These are phyloP conservation scores for Manihot esculenta DNA, from an alignment of 441 rosid species.

Conservation along the genomic window DNA sequence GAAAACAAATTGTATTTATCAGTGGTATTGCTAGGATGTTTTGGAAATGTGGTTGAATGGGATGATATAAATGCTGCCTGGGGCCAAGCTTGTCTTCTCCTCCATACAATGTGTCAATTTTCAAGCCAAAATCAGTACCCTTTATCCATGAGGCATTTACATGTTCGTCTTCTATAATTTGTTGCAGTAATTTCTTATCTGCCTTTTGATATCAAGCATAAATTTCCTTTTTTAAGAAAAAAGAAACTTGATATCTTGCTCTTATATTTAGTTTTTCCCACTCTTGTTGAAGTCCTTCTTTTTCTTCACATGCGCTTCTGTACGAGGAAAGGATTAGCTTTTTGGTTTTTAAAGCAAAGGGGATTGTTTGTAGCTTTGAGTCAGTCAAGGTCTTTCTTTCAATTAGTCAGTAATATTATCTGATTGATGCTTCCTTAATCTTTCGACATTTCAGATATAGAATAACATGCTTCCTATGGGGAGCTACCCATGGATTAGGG, in stretches of 20 bases:
- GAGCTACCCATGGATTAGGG: slow-evolving; percentile 95
- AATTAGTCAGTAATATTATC: slow-evolving; percentile 1
- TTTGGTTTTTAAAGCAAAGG: slow-evolving; percentile 15
- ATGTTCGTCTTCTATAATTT: not conserved
- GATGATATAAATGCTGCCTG: slow-evolving; percentile 99
- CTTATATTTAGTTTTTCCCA: not conserved
- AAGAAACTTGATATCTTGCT: too few relatives aligned
- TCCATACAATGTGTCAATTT: slow-evolving; percentile 94
- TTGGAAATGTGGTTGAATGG: slow-evolving; percentile 78
- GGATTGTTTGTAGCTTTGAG: not conserved
- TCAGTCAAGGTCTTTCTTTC: slow-evolving; percentile 1
- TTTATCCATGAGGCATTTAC: slow-evolving; percentile 22
- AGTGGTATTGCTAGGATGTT: slow-evolving; percentile 3
- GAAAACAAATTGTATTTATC: not conserved
- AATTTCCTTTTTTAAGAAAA: too few relatives aligned
- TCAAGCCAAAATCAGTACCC: slow-evolving; percentile 96
- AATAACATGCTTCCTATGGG: slow-evolving; percentile 96
- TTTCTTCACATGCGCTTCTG: slow-evolving; percentile 13
- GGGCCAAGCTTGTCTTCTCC: slow-evolving; percentile 99
- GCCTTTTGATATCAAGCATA: not conserved
- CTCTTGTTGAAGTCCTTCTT: not conserved
- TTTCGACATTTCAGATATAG: slow-evolving; percentile 70
- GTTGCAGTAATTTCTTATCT: not conserved
- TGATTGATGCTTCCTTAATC: slow-evolving; percentile 46
- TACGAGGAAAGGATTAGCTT: not conserved